Percentiles rank a stretch among this genome's conserved stretches.
Conservation (phyloP, 2,329 filamentous ascomycete genomes). For the Pyricularia sp. region DNA sequence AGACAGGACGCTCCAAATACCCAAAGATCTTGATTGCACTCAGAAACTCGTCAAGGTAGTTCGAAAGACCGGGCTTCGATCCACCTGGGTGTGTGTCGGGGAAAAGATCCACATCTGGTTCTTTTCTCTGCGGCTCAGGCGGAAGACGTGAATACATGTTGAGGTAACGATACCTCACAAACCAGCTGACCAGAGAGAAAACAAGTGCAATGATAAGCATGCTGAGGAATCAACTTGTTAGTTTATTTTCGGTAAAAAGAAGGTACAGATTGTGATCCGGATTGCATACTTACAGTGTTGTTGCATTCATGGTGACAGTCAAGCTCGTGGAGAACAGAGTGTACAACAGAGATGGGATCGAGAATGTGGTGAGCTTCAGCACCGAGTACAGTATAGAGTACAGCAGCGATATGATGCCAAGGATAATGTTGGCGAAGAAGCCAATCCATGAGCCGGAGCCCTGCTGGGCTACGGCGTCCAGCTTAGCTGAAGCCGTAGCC, state of each 20-base stretch:
- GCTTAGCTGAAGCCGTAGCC: slow-evolving; percentile 25
- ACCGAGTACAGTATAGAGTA: slow-evolving; percentile 60
- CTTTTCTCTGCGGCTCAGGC: slow-evolving; percentile 88
- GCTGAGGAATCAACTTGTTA: slow-evolving; percentile 23
- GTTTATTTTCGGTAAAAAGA: not conserved
- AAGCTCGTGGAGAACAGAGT: slow-evolving; percentile 81
- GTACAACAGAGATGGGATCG: slow-evolving; percentile 78
- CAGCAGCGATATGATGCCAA: slow-evolving; percentile 40
- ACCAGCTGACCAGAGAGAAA: slow-evolving; percentile 80
- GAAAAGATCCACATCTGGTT: slow-evolving; percentile 89
- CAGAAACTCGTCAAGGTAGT: slow-evolving; percentile 93
- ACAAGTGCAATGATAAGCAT: slow-evolving; percentile 66
- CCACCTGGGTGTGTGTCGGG: slow-evolving; percentile 85
- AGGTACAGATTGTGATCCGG: not conserved
- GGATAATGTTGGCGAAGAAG: slow-evolving; percentile 39
- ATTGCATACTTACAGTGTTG: slow-evolving; percentile 57
- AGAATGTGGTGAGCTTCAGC: slow-evolving; percentile 77
- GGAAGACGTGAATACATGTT: slow-evolving; percentile 95
- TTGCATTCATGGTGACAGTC: slow-evolving; percentile 98
- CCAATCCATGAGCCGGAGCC: slow-evolving; percentile 42
- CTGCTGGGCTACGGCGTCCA: slow-evolving; percentile 21
- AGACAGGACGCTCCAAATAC: slow-evolving; percentile 89
- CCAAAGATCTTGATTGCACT: slow-evolving; percentile 99
- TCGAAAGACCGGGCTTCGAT: slow-evolving; percentile 81
- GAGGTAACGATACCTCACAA: slow-evolving; percentile 86